phyloP scores from a whole-genome alignment of 495 filamentous ascomycete species.

The Diplogelasinospora grovesii region DNA sequence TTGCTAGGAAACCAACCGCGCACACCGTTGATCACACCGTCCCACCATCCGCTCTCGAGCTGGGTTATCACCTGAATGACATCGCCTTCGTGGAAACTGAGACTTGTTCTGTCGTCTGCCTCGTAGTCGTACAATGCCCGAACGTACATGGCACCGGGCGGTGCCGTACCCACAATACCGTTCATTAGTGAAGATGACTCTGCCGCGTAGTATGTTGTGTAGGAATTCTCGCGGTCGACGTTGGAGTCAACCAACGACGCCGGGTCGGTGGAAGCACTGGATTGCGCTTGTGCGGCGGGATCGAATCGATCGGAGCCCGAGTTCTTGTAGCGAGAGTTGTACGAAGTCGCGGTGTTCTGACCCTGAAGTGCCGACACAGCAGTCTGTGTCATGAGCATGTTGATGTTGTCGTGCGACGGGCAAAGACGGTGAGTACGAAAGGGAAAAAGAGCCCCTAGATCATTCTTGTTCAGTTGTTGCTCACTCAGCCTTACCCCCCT shows the following conservation, averaged over 20 bases:
- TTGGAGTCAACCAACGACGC: slow-evolving; percentile 30
- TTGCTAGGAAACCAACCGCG: slow-evolving; percentile 99
- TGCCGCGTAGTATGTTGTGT: slow-evolving; percentile 12
- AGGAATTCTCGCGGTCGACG: slow-evolving; percentile 30
- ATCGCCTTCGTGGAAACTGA: slow-evolving; percentile 93
- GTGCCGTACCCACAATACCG: slow-evolving; percentile 62
- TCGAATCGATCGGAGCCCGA: slow-evolving; percentile 5
- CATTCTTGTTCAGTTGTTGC: slow-evolving; percentile 5
- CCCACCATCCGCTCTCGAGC: slow-evolving; percentile 98
- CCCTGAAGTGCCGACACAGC: slow-evolving; percentile 41
- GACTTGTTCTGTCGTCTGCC: slow-evolving; percentile 89
- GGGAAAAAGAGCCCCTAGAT: slow-evolving; percentile 6
- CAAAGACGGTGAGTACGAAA: slow-evolving; percentile 9
- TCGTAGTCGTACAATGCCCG: slow-evolving; percentile 96
- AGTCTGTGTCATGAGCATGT: slow-evolving; percentile 47
- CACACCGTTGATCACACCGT: slow-evolving; percentile 88
- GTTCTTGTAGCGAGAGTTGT: slow-evolving; percentile 25
- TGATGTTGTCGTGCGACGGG: slow-evolving; percentile 24
- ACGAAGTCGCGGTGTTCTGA: slow-evolving; percentile 30
- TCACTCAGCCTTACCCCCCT: slow-evolving; percentile 8
- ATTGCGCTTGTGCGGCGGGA: slow-evolving; percentile 17
- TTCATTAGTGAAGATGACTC: slow-evolving; percentile 50
- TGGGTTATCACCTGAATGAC: slow-evolving; percentile 97
- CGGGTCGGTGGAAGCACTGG: slow-evolving; percentile 27
- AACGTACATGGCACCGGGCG: slow-evolving; percentile 78